Evolutionary conservation across 768 basidiomycete species (phyloP).

Genomic region (Rhizopogon salebrosus): DNA sequence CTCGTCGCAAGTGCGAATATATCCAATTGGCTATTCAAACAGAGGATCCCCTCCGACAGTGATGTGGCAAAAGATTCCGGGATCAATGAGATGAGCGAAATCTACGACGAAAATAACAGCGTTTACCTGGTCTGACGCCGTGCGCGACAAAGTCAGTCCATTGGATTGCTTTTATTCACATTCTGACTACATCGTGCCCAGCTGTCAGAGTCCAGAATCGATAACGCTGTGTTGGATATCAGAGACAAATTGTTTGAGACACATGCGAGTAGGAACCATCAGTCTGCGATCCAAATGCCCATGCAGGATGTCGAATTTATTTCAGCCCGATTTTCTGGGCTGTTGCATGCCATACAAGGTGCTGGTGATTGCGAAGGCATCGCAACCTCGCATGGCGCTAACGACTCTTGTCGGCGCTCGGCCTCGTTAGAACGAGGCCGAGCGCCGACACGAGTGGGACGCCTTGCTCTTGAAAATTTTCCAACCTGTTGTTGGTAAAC

Average conservation of each 20-base stretch:
- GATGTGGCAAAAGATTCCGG: not conserved
- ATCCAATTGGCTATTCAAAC: not conserved
- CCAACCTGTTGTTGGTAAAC: not conserved
- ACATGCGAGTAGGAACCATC: no score
- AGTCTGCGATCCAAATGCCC: not conserved
- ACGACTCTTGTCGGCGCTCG: no score
- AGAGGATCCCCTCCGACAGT: not conserved
- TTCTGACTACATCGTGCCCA: not conserved
- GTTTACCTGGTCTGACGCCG: not conserved
- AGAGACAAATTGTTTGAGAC: not conserved
- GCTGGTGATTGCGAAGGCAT: not conserved
- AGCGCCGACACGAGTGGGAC: not conserved
- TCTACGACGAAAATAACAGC: not conserved
- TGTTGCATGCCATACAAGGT: not conserved
- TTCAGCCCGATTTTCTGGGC: not conserved
- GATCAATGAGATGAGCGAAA: not conserved
- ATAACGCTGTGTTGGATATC: not conserved
- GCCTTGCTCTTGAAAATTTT: not conserved
- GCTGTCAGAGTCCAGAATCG: not conserved
- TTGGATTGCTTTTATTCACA: not conserved
- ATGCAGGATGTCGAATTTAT: not conserved
- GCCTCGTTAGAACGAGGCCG: no score
- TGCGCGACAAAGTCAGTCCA: not conserved
- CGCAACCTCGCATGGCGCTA: not conserved
- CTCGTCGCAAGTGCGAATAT: not conserved